A percentile compares a stretch with the other conserved stretches of the same genome.
These are phyloP conservation scores for Favolaschia claudopus DNA, from an alignment of 768 basidiomycete species.

Conservation along the genomic window DNA sequence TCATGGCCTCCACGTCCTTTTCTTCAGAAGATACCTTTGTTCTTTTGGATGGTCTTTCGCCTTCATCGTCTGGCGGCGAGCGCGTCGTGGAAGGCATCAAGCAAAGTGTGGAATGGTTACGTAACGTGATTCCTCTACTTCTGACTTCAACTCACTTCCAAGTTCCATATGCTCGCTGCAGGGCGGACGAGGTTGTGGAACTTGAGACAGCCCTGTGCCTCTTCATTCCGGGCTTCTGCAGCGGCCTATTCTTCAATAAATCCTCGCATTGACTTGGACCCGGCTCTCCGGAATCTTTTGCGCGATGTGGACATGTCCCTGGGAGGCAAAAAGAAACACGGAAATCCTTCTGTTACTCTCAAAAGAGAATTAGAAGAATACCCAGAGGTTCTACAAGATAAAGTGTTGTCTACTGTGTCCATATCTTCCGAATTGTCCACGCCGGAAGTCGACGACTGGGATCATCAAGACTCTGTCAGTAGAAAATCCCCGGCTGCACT, in stretches of 20 bases:
- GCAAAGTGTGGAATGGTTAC: neutral
- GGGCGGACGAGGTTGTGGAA: too few relatives aligned
- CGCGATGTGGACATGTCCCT: constrained; percentile 75
- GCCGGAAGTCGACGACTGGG: constrained; percentile 38
- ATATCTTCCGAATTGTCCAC: constrained; percentile 40
- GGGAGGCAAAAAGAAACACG: constrained; percentile 40
- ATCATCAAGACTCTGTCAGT: constrained; percentile 38
- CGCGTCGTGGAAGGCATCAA: constrained; percentile 22
- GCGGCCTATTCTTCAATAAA: constrained; percentile 47
- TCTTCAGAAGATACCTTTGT: constrained; percentile 30
- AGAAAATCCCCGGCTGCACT: constrained; percentile 83
- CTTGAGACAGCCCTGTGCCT: constrained; percentile 3
- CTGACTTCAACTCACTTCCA: neutral
- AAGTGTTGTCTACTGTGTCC: constrained; percentile 22
- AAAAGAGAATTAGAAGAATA: constrained; percentile 66
- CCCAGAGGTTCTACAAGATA: constrained; percentile 27
- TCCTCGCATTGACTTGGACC: constrained; percentile 68
- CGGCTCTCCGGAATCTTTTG: constrained; percentile 67
- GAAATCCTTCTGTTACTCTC: constrained; percentile 26
- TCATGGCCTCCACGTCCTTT: constrained; percentile 23
- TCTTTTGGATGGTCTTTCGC: constrained; percentile 46
- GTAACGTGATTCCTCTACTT: constrained; percentile 1
- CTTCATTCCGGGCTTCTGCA: constrained; percentile 4
- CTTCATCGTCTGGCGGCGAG: constrained; percentile 16
- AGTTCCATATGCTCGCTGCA: constrained; percentile 17